Percentiles rank a stretch among this genome's conserved stretches.
These are phyloP conservation scores for Decorospora gaudefroyi DNA, from an alignment of 2,329 filamentous ascomycete genomes.

Conservation along the genomic window DNA sequence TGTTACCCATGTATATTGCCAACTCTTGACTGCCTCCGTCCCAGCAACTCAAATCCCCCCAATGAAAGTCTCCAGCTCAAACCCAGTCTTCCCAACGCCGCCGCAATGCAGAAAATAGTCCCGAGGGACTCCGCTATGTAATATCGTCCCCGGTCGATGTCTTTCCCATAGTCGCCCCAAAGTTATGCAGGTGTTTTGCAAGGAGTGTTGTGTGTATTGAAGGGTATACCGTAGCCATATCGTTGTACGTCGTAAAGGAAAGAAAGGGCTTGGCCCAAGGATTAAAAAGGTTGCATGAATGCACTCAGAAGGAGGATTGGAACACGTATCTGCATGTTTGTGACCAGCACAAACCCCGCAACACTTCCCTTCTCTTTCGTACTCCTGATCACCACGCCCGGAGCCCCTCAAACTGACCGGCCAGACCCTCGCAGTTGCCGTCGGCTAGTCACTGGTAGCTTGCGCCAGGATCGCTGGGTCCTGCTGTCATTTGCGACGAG, in stretches of 20 bases:
- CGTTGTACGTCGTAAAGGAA: constrained; percentile 39
- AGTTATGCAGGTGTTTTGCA: constrained; percentile 22
- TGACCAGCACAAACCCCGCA: constrained; percentile 42
- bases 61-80: constrained; percentile 24
- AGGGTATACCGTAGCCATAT: constrained; percentile 35
- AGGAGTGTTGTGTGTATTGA: constrained; percentile 23
- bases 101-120: constrained; percentile 14
- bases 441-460: constrained; percentile 47
- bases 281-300: constrained; percentile 40
- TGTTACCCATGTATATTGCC: constrained; percentile 4
- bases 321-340: constrained; percentile 14
- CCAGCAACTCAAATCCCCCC: constrained; percentile 19
- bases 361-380: constrained; percentile 7
- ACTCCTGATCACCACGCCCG: constrained; percentile 31
- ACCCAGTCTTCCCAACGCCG: constrained; percentile 31
- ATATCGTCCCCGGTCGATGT: constrained; percentile 7
- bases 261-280: constrained; percentile 12
- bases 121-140: constrained; percentile 7
- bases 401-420: constrained; percentile 32
- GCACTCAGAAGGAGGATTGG: constrained; percentile 15
- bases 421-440: constrained; percentile 16
- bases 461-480: constrained; percentile 39
- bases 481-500: constrained; percentile 38
- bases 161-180: constrained; percentile 9
- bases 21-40: constrained; percentile 16